Evolutionary conservation across 768 basidiomycete genomes (phyloP), one percentile per base, ranked within the genome.

Genomic region (Mycena sanguinolenta): DNA sequence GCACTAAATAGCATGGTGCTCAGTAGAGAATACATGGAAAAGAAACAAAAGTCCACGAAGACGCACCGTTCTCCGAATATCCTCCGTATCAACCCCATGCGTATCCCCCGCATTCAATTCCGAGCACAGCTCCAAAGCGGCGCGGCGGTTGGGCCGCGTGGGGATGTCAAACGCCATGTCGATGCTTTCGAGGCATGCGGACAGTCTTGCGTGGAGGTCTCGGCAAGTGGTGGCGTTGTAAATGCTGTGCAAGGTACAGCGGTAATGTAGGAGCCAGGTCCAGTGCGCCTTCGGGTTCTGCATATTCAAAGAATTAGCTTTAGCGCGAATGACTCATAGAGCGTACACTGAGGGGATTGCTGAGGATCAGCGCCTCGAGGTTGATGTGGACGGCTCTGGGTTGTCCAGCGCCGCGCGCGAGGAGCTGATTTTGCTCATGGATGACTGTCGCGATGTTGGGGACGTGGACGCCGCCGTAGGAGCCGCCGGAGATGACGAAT

Each of bases 361-460:
- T 77, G 21, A 78, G 36, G 68, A 78, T 73, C 25, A 79, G 69
- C 19, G 77, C 71, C 2, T 81, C 79, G 9, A 81, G 72, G 44
- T 77, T 74, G 60, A 79, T 74, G 12, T 63, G 74, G n/a, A 61
- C 36, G 4, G 75, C 69, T 23, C 74, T 73, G 16, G 75, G 68
- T 2, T 57, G 32, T 19, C 77, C 74, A 3, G n/a, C 27, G 1
- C 44, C 30, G 34, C 21, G 17, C 27, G 61, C 70, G 25, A 80
- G 17, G 1, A 71, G 71, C 12, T 71, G 66, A 66, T 80, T 82
- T 55, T 77, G 71, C 63, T 78, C 74, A 58, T 79, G 76, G 36
- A 81, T 78, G 28, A 78, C 79, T 4, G 77, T 76, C 2, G 77
- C 78, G 53, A 81, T 80, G 39, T 79, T 67, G 16, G 79, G 78